Conservation (phyloP, 192 early-diverging fungal genomes). For the Rhizophagus sp. region DNA sequence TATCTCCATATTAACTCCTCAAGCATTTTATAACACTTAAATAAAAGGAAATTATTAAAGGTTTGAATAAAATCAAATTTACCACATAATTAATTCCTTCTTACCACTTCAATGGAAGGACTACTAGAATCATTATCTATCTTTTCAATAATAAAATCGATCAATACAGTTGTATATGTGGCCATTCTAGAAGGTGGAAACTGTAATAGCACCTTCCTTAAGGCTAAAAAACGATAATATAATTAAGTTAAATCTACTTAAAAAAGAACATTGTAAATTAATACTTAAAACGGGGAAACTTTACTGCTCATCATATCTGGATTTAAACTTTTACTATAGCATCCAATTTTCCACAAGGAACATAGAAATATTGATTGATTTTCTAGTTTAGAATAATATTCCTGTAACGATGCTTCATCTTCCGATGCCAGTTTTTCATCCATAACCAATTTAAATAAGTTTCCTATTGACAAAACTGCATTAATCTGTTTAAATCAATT, state of each 20-base stretch:
- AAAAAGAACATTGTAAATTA: neutral
- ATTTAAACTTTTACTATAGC: constrained; percentile 39
- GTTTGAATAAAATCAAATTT: neutral
- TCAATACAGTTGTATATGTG: constrained; percentile 62
- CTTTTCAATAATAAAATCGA: constrained; percentile 60
- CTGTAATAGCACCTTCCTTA: constrained; percentile 65
- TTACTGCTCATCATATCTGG: constrained; percentile 18
- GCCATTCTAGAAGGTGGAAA: constrained; percentile 74
- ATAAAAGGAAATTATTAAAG: neutral
- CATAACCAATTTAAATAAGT: constrained; percentile 4
- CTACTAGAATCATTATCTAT: constrained; percentile 35
- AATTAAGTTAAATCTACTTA: neutral
- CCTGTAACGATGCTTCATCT: constrained; percentile 33
- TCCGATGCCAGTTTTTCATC: neutral
- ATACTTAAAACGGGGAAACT: neutral
- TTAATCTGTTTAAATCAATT: neutral
- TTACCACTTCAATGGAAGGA: constrained; percentile 30
- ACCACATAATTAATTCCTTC: neutral
- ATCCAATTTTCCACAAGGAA: constrained; percentile 60
- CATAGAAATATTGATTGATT: constrained; percentile 69
- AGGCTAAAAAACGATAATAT: constrained; percentile 31
- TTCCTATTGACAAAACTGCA: constrained; percentile 8
- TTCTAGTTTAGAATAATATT: constrained; percentile 60
- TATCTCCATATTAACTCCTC: constrained; percentile 73
- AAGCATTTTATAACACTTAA: constrained; percentile 40